phyloP scores from a whole-genome alignment of 148 eudicot genomes.

The Agrostemma githago region DNA sequence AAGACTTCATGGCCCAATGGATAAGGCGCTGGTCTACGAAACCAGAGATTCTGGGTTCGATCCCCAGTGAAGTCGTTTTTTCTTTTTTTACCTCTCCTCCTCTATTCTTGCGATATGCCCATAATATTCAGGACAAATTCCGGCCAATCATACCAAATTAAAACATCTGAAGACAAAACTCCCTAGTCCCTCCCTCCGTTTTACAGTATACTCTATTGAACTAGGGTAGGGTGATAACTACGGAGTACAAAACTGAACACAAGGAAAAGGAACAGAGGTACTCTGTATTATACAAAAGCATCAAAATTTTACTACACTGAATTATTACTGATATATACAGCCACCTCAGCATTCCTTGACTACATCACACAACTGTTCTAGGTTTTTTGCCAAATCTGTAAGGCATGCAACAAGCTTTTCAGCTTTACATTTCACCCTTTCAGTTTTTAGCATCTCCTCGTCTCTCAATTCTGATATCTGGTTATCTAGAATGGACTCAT shows the following conservation, averaged over 20 bases:
- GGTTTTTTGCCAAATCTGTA: constrained; percentile 39
- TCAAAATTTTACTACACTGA: constrained; percentile 7
- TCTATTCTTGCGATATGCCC: not conserved
- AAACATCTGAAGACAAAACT: not conserved
- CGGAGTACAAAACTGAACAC: too few relatives aligned
- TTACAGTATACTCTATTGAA: too few relatives aligned
- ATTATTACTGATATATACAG: not conserved
- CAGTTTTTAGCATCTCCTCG: constrained; percentile 29
- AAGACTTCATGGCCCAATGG: constrained; percentile 91
- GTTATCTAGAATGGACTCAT: constrained; percentile 23
- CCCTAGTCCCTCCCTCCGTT: too few relatives aligned
- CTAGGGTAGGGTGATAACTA: too few relatives aligned
- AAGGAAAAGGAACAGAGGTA: too few relatives aligned
- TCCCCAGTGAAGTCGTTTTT: constrained; percentile 75
- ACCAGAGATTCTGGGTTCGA: constrained; percentile 99
- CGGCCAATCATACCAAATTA: not conserved
- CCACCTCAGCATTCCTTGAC: constrained; percentile 30
- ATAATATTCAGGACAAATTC: not conserved
- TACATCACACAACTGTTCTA: constrained; percentile 45
- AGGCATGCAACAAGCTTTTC: constrained; percentile 61
- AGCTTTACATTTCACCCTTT: constrained; percentile 42
- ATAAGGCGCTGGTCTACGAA: constrained; percentile 99
- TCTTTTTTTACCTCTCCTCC: not conserved
- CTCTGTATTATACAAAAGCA: constrained; percentile 1
- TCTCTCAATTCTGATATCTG: constrained; percentile 29